These are phyloP conservation scores for Trypanosoma melophagium DNA, from an alignment of 208 protist species.

Conservation along the genomic window DNA sequence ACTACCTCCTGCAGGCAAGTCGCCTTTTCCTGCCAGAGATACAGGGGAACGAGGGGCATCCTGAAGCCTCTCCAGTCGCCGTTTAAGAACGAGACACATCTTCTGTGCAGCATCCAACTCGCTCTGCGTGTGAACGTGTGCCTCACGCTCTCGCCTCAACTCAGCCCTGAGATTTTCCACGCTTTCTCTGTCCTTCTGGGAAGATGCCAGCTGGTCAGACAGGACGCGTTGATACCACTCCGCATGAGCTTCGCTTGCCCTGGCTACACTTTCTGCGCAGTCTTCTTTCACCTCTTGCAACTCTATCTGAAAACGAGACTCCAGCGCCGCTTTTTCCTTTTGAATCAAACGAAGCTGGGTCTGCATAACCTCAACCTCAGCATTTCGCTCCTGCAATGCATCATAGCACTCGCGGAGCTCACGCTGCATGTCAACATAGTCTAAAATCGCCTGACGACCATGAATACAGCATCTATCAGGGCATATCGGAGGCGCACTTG, in stretches of 20 bases:
- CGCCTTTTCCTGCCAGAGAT: background rate
- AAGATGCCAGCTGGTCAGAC: conserved; percentile 14
- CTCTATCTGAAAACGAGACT: conserved; percentile 19
- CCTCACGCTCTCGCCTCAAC: conserved; percentile 16
- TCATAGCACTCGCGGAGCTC: conserved; percentile 55
- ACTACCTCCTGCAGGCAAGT: background rate
- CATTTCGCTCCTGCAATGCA: conserved; percentile 38
- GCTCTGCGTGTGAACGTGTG: conserved; percentile 19
- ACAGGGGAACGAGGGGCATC: background rate
- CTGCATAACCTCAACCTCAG: conserved; percentile 25
- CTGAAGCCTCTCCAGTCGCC: conserved; percentile 13
- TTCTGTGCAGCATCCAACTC: conserved; percentile 13
- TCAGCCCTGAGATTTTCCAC: conserved; percentile 12
- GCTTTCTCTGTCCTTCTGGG: conserved; percentile 9
- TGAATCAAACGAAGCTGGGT: conserved; percentile 15
- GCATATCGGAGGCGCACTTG: conserved; percentile 18
- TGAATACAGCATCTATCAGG: conserved; percentile 51
- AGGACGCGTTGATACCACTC: conserved; percentile 13
- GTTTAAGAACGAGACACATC: conserved; percentile 16
- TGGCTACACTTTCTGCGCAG: conserved; percentile 8
- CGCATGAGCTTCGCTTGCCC: conserved; percentile 7
- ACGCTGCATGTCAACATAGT: conserved; percentile 63
- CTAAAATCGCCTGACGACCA: conserved; percentile 67
- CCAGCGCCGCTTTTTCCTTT: conserved; percentile 14
- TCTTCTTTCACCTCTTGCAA: conserved; percentile 15